A percentile compares a stretch with the other conserved stretches of the same genome.
These are phyloP conservation scores for Saturnispora silvae DNA, from an alignment of 805 yeast genomes.

Conservation along the genomic window DNA sequence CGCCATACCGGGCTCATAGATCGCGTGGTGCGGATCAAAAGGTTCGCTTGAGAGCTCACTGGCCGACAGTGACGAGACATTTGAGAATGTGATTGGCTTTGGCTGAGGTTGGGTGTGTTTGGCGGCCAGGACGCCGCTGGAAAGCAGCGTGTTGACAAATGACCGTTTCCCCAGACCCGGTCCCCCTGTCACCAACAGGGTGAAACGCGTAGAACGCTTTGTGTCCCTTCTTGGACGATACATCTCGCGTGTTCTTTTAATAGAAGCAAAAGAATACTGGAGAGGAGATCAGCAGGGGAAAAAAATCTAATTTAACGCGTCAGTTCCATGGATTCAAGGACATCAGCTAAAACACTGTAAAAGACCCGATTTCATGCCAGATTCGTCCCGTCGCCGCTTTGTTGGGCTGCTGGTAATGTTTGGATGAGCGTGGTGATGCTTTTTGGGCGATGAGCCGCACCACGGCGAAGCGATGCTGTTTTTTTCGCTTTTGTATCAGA, in stretches of 20 bases:
- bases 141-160: slow-evolving; percentile 57
- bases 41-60: slow-evolving; percentile 43
- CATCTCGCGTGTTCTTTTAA: slow-evolving; percentile 3
- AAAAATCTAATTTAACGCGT: too few relatives aligned
- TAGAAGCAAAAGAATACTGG: neutral
- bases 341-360: too few relatives aligned
- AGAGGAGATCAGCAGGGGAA: too few relatives aligned
- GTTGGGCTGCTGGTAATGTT: too few relatives aligned
- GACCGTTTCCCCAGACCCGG: slow-evolving; percentile 74
- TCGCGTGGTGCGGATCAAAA: slow-evolving; percentile 53
- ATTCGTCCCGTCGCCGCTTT: too few relatives aligned
- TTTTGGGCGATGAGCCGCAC: too few relatives aligned
- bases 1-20: slow-evolving; percentile 66
- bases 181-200: slow-evolving; percentile 62
- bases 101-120: slow-evolving; percentile 37
- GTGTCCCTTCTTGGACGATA: slow-evolving; percentile 52
- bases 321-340: too few relatives aligned
- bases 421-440: too few relatives aligned
- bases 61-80: slow-evolving; percentile 47
- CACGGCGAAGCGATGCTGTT: too few relatives aligned
- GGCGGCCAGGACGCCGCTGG: slow-evolving; percentile 51
- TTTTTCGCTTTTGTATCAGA: too few relatives aligned
- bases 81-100: slow-evolving; percentile 48
- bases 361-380: too few relatives aligned
- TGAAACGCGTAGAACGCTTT: slow-evolving; percentile 63